Conservation (phyloP, 2,329 filamentous ascomycete genomes). For the Alternaria sp. region DNA sequence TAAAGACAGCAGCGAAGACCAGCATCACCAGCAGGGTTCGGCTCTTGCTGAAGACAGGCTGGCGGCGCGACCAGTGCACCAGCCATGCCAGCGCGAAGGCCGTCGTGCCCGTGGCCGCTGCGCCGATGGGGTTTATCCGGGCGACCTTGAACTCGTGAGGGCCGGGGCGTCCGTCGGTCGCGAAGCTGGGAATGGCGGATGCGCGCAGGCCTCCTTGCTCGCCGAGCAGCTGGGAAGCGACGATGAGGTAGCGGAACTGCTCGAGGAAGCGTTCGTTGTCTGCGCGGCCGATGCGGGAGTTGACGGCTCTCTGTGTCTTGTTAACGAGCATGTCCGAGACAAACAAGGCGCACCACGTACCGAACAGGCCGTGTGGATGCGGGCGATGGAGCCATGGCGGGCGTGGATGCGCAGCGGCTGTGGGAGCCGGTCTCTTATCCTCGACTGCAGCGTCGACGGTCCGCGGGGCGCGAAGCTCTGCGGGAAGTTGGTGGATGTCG, state of each 20-base stretch:
- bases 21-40: slow-evolving; percentile 57
- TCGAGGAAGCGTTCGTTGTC: slow-evolving; percentile 89
- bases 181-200: slow-evolving; percentile 38
- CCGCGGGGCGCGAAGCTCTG: slow-evolving; percentile 61
- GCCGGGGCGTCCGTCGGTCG: slow-evolving; percentile 30
- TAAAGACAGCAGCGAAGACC: slow-evolving; percentile 62
- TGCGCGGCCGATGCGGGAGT: slow-evolving; percentile 74
- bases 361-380: slow-evolving; percentile 50
- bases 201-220: slow-evolving; percentile 59
- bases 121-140: slow-evolving; percentile 69
- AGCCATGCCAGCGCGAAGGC: slow-evolving; percentile 72
- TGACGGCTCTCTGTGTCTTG: slow-evolving; percentile 69
- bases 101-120: slow-evolving; percentile 68
- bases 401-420: slow-evolving; percentile 54
- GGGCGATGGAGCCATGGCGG: slow-evolving; percentile 49
- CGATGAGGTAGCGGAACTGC: slow-evolving; percentile 90
- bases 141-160: slow-evolving; percentile 50
- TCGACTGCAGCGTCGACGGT: slow-evolving; percentile 57
- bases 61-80: slow-evolving; percentile 72
- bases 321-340: slow-evolving; percentile 15
- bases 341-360: slow-evolving; percentile 25
- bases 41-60: slow-evolving; percentile 64
- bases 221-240: slow-evolving; percentile 87
- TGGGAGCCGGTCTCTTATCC: slow-evolving; percentile 59
- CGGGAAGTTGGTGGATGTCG: slow-evolving; percentile 17